phyloP scores from a whole-genome alignment of 371 early-diverging fungal species.

The Mucor plumbeus region DNA sequence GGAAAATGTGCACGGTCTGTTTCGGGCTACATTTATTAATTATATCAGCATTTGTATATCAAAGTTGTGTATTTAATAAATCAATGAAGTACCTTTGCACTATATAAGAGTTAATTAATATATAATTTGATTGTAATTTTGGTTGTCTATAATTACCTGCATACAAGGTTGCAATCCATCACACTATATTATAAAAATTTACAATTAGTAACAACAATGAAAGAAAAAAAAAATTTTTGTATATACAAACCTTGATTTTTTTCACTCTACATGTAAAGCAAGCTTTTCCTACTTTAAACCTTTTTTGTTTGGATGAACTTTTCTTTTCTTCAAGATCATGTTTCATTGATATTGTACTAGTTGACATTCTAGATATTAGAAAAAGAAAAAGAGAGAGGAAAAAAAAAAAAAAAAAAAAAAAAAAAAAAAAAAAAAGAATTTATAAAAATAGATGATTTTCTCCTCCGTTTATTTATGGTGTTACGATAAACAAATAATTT shows the following conservation, averaged over 20 bases:
- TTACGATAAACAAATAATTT: not conserved
- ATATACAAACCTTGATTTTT: slow-evolving; percentile 49
- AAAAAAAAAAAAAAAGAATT: not conserved
- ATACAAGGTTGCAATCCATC: slow-evolving; percentile 60
- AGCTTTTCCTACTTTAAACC: slow-evolving; percentile 52
- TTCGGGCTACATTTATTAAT: slow-evolving; percentile 25
- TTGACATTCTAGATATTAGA: not conserved
- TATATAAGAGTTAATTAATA: slow-evolving; percentile 2
- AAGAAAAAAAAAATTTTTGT: not conserved
- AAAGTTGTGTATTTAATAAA: too few species aligned
- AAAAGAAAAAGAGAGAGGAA: too few species aligned
- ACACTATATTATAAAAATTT: slow-evolving; percentile 32
- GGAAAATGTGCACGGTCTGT: slow-evolving; percentile 36
- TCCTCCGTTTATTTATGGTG: not conserved
- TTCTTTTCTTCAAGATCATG: slow-evolving; percentile 10
- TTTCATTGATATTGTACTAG: slow-evolving; percentile 4
- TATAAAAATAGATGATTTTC: not conserved
- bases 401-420: not conserved
- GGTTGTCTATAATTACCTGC: slow-evolving; percentile 33
- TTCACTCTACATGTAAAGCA: slow-evolving; percentile 54
- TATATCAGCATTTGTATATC: too few species aligned
- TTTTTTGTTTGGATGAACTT: slow-evolving; percentile 31
- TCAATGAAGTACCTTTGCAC: slow-evolving; percentile 17
- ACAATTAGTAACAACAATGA: not conserved
- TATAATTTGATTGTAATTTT: not conserved